Evolutionary conservation across 768 basidiomycete species (phyloP).

Genomic region (Lactarius quietus): DNA sequence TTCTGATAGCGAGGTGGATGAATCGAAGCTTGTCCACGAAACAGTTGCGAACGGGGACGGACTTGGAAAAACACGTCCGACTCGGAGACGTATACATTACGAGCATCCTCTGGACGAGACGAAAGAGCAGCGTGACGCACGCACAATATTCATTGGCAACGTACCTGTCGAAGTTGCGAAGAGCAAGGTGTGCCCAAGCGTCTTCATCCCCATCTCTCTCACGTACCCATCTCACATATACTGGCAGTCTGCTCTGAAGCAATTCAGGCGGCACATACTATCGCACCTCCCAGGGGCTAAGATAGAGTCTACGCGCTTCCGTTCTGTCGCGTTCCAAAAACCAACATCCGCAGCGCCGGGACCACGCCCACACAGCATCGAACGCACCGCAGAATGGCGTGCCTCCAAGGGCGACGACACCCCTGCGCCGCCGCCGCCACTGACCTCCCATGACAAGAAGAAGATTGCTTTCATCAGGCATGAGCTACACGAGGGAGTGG

Average conservation of each 20-base stretch:
- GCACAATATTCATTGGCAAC: slow-evolving; percentile 93
- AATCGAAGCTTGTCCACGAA: slow-evolving; percentile 59
- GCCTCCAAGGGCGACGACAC: slow-evolving; percentile 37
- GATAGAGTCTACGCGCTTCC: slow-evolving; percentile 91
- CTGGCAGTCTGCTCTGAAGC: slow-evolving; percentile 65
- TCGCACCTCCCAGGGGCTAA: slow-evolving; percentile 67
- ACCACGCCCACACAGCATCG: slow-evolving; percentile 49
- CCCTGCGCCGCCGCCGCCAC: slow-evolving; percentile 36
- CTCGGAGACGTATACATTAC: slow-evolving; percentile 40
- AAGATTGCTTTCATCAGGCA: slow-evolving; percentile 92
- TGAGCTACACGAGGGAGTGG: slow-evolving; percentile 78
- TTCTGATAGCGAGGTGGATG: slow-evolving; percentile 37
- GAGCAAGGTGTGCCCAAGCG: slow-evolving; percentile 55
- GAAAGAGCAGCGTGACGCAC: slow-evolving; percentile 61
- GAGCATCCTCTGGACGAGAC: slow-evolving; percentile 65
- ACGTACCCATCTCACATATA: neutral
- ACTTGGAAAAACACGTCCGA: slow-evolving; percentile 28
- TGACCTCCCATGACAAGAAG: slow-evolving; percentile 85
- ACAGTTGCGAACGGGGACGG: slow-evolving; percentile 39
- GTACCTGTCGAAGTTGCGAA: slow-evolving; percentile 73
- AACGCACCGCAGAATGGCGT: slow-evolving; percentile 59
- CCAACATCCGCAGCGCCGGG: slow-evolving; percentile 53
- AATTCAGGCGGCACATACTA: slow-evolving; percentile 73
- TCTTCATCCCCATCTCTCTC: neutral
- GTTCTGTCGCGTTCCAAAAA: slow-evolving; percentile 85